phyloP scores from a whole-genome alignment of 768 basidiomycete genomes.

The Suillus variegatus region DNA sequence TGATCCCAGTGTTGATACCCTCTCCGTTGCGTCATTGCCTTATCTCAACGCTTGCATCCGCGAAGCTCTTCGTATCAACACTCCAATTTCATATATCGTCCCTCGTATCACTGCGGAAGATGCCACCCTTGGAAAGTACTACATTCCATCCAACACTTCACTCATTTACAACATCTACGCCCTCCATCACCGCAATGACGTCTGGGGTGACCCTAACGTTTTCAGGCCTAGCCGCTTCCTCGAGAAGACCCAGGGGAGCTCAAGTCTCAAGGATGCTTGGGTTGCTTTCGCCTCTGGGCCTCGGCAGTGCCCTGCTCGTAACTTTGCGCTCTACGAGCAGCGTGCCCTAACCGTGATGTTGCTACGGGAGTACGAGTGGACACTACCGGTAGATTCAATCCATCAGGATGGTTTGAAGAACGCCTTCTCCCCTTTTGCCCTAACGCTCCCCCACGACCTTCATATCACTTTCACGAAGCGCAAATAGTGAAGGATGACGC shows the following conservation, averaged over 20 bases:
- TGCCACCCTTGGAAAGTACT: slow-evolving; percentile 27
- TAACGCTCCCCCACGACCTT: slow-evolving; percentile 35
- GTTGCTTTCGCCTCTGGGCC: slow-evolving; percentile 36
- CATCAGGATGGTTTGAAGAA: slow-evolving; percentile 32
- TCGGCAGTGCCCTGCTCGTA: slow-evolving; percentile 35
- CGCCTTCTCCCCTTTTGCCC: slow-evolving; percentile 36
- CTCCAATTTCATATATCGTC: slow-evolving; percentile 25
- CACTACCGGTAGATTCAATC: slow-evolving; percentile 27
- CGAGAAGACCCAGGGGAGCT: slow-evolving; percentile 5
- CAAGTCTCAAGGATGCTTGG: slow-evolving; percentile 15
- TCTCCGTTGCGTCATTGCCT: slow-evolving; percentile 22
- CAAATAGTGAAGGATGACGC: background rate
- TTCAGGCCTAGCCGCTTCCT: slow-evolving; percentile 36
- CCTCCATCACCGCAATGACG: slow-evolving; percentile 29
- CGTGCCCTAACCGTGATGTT: slow-evolving; percentile 37
- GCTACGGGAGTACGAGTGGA: slow-evolving; percentile 35
- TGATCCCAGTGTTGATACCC: slow-evolving; percentile 33
- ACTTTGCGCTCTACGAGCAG: slow-evolving; percentile 33
- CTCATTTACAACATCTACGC: slow-evolving; percentile 35
- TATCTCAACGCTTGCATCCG: slow-evolving; percentile 41
- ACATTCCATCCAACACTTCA: slow-evolving; percentile 31
- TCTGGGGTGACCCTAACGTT: slow-evolving; percentile 30
- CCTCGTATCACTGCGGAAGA: slow-evolving; percentile 15
- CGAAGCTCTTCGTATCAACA: slow-evolving; percentile 40
- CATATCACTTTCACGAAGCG: slow-evolving; percentile 30